phyloP scores from a whole-genome alignment of 1,139 yeast genomes.

The Schwanniomyces etchellsii region DNA sequence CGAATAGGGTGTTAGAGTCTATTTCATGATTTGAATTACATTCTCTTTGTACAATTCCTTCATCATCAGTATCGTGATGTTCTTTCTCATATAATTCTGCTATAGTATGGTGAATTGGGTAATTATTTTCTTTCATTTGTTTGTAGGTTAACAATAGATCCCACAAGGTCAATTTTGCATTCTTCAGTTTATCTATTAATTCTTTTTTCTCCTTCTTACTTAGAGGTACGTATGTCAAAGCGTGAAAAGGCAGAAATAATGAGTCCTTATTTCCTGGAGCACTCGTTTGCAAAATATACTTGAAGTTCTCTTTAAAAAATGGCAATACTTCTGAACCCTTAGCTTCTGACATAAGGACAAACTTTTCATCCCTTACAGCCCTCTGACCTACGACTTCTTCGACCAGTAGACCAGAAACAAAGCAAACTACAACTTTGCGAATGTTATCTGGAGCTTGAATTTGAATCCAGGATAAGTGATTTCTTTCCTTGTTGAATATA shows the following conservation, averaged over 20 bases:
- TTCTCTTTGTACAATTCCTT: no score
- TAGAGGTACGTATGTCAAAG: constrained; percentile 52
- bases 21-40: no score
- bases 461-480: constrained; percentile 33
- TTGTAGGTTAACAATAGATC: constrained; percentile 48
- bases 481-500: constrained; percentile 31
- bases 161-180: constrained; percentile 39
- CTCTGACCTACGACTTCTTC: background rate
- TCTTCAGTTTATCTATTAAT: constrained; percentile 25
- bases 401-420: constrained; percentile 56
- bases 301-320: constrained; percentile 35
- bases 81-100: constrained; percentile 2
- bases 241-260: constrained; percentile 48
- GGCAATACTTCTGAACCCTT: constrained; percentile 18
- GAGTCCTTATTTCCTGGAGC: constrained; percentile 63
- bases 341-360: constrained; percentile 6
- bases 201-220: constrained; percentile 48
- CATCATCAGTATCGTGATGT: background rate
- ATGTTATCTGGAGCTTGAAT: constrained; percentile 16
- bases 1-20: no score
- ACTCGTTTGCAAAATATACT: constrained; percentile 34
- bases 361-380: constrained; percentile 2
- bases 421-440: constrained; percentile 51
- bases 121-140: constrained; percentile 43
- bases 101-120: constrained; percentile 48